These are phyloP conservation scores for Raddia guianensis DNA, from an alignment of 176 grass and related monocot genomes.

Conservation along the genomic window DNA sequence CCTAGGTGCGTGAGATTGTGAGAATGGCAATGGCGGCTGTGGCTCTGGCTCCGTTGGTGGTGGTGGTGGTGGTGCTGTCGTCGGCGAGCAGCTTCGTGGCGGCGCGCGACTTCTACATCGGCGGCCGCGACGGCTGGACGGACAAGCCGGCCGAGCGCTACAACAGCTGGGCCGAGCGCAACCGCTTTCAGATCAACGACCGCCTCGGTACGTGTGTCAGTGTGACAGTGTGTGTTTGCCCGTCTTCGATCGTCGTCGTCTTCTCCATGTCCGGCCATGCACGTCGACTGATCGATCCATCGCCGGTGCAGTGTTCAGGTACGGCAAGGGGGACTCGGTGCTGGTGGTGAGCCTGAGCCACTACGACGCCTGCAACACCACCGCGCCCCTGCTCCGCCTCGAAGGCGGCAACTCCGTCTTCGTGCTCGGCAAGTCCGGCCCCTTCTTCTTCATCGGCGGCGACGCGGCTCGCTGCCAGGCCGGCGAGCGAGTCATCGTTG, in stretches of 20 bases:
- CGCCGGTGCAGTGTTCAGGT: conserved; percentile 66
- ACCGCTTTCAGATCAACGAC: conserved; percentile 84
- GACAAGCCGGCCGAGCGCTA: conserved; percentile 47
- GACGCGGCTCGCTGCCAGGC: conserved; percentile 48
- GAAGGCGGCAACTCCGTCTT: conserved; percentile 57
- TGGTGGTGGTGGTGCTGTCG: conserved; percentile 4
- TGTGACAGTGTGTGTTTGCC: no score
- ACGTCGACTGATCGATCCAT: not conserved
- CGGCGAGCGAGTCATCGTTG: conserved; percentile 59
- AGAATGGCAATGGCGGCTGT: conserved; percentile 24
- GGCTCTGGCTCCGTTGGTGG: not conserved
- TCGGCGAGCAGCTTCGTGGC: conserved; percentile 29
- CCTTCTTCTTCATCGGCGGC: conserved; percentile 76
- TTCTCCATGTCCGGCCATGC: not conserved
- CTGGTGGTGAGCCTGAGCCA: conserved; percentile 60
- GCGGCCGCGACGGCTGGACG: conserved; percentile 62
- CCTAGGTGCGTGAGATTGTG: no score
- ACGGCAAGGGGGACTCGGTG: conserved; percentile 52
- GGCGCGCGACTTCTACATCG: conserved; percentile 62
- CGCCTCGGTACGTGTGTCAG: conserved; percentile 46
- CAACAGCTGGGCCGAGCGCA: conserved; percentile 75
- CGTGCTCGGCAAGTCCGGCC: conserved; percentile 46
- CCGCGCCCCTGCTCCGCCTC: conserved; percentile 36
- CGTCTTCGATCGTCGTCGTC: not conserved
- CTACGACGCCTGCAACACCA: conserved; percentile 72